A percentile compares a stretch with the other conserved stretches of the same genome.
Evolutionary conservation across 2,329 filamentous ascomycete genomes (phyloP).

Genomic region (Venturia effusa): DNA sequence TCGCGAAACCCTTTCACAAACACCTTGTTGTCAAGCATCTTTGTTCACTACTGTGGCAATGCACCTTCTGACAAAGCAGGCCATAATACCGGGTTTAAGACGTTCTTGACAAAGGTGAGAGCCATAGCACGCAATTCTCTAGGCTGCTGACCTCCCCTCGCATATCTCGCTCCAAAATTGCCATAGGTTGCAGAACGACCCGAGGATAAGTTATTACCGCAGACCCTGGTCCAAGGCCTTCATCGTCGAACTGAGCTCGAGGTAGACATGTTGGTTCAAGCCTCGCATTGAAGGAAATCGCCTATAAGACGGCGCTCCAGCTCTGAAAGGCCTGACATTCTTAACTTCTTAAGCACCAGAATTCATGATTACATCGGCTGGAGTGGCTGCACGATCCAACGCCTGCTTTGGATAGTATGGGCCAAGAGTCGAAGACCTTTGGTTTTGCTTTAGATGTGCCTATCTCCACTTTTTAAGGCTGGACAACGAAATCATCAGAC

Average conservation of each 20-base stretch:
- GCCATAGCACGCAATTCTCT: neutral
- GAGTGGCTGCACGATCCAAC: neutral
- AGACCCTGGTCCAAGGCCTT: neutral
- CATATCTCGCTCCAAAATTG: neutral
- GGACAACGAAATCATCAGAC: neutral
- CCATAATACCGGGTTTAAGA: no score
- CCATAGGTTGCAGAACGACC: neutral
- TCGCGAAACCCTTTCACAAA: no score
- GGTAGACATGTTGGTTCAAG: neutral
- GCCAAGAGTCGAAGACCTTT: no score
- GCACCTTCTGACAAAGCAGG: no score
- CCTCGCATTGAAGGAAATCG: neutral
- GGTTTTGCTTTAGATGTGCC: neutral
- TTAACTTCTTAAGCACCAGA: neutral
- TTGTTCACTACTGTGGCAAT: no score
- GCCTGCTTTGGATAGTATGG: neutral
- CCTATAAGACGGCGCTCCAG: neutral
- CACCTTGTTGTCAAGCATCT: no score
- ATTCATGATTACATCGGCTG: neutral
- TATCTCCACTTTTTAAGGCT: neutral
- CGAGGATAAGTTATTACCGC: neutral
- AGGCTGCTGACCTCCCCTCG: neutral
- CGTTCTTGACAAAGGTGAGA: neutral
- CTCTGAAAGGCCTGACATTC: neutral
- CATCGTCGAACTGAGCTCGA: neutral